phyloP scores from a whole-genome alignment of 495 filamentous ascomycete genomes.

The Penicillium lividum region DNA sequence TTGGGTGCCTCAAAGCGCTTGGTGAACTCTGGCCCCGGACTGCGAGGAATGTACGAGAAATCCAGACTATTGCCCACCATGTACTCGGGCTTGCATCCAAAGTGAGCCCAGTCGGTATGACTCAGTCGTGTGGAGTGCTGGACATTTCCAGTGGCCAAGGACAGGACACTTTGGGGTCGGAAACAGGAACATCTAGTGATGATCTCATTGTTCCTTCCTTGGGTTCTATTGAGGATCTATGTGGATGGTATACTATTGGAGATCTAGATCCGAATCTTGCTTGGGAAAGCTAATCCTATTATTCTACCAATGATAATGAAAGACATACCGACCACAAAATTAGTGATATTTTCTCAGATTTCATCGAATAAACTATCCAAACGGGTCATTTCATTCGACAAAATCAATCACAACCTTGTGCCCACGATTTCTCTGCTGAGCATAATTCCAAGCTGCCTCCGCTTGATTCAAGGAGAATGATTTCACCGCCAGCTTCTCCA shows the following conservation, averaged over 20 bases:
- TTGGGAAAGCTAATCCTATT: conserved; percentile 24
- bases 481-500: conserved; percentile 3
- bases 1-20: conserved; percentile 35
- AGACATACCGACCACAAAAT: neutral
- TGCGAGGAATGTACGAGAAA: conserved; percentile 68
- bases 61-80: conserved; percentile 72
- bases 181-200: conserved; percentile 10
- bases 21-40: conserved; percentile 43
- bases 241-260: conserved; percentile 28
- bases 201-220: conserved; percentile 16
- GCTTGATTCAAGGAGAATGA: conserved; percentile 7
- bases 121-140: neutral
- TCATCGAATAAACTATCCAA: neutral
- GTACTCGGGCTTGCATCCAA: conserved; percentile 23
- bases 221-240: conserved; percentile 22
- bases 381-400: neutral
- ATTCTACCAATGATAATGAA: neutral
- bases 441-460: conserved; percentile 1
- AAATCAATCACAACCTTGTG: conserved; percentile 11
- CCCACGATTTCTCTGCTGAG: conserved; percentile 3
- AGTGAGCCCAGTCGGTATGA: neutral
- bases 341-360: neutral
- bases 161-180: conserved; percentile 3
- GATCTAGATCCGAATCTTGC: conserved; percentile 16
- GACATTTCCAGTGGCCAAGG: conserved; percentile 7